Base-by-base conservation (phyloP, 2,329 filamentous ascomycete genomes). In the Trichophyton simii region DNA sequence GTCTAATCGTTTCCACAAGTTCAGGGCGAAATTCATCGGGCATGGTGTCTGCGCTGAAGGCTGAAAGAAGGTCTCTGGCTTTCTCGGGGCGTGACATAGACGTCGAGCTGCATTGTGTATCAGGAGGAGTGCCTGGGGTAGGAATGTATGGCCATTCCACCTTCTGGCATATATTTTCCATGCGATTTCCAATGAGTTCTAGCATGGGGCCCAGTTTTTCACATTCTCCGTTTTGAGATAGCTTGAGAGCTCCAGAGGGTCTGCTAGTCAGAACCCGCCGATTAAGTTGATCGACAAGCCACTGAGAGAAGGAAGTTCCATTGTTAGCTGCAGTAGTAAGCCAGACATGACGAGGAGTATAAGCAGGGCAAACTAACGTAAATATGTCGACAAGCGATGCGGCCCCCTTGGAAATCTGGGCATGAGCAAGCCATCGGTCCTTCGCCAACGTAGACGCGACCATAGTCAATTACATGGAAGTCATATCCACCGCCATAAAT, bases 41-140 rank as follows among this genome's bases (percentile, higher is more conserved):
- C 3, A 78, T 69, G 3, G 67, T 69, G 11, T 67, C 66, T 18
- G 69, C 63, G 57, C 70, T 72, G 65, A 79, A 79, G 3, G 76
- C 75, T 36, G 76, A 77, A 48, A 79, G 67, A 34, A 79, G 75
- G 60, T 79, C 78, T 60, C 72, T 70, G 0, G 74, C 71, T 60
- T 73, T 74, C 36, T 76, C 69, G 28, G 70, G 67, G 25, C 75
- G 72, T 28, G 67, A 72, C 70, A 76, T 72, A 2, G 69, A 67
- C 3, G 58, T 59, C 0, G 58, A 59, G 46, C 62, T 62, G 28
- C 28, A 20, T 31, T 59, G 55, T 20, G 55, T 22, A 41, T 58
- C 55, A 20, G 55, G 6, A 18, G 62, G 61, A 38, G 62, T 63
- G 4, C 63, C 65, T 42, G 69, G 67, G 1, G 65, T 68, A 9